Evolutionary conservation across 2,329 filamentous ascomycete genomes (phyloP), one percentile per base, ranked within the genome.

Genomic region (Pseudogymnoascus sp.): DNA sequence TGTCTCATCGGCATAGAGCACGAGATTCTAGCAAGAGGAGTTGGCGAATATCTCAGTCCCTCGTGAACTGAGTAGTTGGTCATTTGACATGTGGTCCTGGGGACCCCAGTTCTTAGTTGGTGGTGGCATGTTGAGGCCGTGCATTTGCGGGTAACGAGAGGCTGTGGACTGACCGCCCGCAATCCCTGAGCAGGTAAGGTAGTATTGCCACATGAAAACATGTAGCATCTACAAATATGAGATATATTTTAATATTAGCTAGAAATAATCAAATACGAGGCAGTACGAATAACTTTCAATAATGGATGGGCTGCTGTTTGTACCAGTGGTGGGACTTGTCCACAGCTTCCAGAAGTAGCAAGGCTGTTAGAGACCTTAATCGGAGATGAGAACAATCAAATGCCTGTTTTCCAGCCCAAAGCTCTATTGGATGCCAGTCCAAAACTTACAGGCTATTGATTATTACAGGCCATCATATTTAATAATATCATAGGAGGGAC

Each of bases 1-100:
- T 56, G 14, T 56, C 50, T 56, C 50, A 56, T 56, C 26, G 28
- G 28, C 50, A 56, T 33, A 19, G 50, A 56, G 50, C 50, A 56
- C 50, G 50, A 33, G 50, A 56, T 56, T 56, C 28, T 33, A 19
- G 46, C 50, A 56, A 33, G 50, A 56, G 50, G 10, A 56, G 50
- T 56, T 31, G 50, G 50, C n/a, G 28, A 14, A 56, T 33, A 33
- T 56, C 22, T 56, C n/a, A 31, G 28, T 56, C 16, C 28, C 50
- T 56, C 50, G 50, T 56, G 50, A 14, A 33, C 50, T 56, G 33
- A 33, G 33, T 56, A 19, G 28, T 33, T 19, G 50, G 50, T 56
- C 50, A 56, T 56, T 56, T 56, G 50, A 56, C 50, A 56, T 56
- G 50, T 56, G 50, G 50, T 56, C 22, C 28, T 33, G 28, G 50